Evolutionary conservation across 1,139 yeast genomes (phyloP), one percentile per base, ranked within the genome.

Genomic region (Nakaseomyces glabratus): DNA sequence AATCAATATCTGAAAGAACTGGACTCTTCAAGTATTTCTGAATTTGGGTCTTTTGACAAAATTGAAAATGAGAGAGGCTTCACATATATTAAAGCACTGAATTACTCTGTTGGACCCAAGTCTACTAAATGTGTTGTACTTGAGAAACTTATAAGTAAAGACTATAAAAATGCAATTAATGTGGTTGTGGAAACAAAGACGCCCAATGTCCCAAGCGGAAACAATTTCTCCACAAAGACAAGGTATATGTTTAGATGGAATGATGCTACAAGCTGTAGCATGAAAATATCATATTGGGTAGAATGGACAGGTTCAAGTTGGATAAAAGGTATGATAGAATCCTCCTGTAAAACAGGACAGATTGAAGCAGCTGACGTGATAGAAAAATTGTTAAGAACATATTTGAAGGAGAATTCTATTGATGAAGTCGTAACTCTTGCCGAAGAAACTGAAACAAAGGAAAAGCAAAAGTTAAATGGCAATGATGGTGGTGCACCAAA

Each of bases 151-250:
- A 70, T 76, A 34, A 75, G 78, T 41, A 81, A 81, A 46, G 63
- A 73, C 31, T 68, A 72, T 2, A 62, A 66, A 18, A 63, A 71
- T 38, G 65, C 61, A 40, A 70, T 80, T 32, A 65, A 73, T 29
- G 76, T 84, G 7, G 69, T 78, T 12, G 84, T 79, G 43, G 60
- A 72, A 0, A 82, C 95, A 0, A 68, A 67, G 16, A 85, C 96
- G 0, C 98, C 98, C 0, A 95, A 88, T 57, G 97, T 93, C 12
- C 99, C 99, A 1, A 80, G 90, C 45, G 99, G 99, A 3, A 71
- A 70, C 41, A 67, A 84, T 1, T 93, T 93, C 56, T 64, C 68
- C 1, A 81, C 86, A n/a, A 70, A 73, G 46, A 82, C 96, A 1
- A 68, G 78, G 45, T 64, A 76, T 31, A 71, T 70, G 41, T 56